A percentile compares a stretch with the other conserved stretches of the same genome.
These are phyloP conservation scores for Epicoccum sorghinum DNA, from an alignment of 2,329 filamentous ascomycete genomes.

Conservation along the genomic window DNA sequence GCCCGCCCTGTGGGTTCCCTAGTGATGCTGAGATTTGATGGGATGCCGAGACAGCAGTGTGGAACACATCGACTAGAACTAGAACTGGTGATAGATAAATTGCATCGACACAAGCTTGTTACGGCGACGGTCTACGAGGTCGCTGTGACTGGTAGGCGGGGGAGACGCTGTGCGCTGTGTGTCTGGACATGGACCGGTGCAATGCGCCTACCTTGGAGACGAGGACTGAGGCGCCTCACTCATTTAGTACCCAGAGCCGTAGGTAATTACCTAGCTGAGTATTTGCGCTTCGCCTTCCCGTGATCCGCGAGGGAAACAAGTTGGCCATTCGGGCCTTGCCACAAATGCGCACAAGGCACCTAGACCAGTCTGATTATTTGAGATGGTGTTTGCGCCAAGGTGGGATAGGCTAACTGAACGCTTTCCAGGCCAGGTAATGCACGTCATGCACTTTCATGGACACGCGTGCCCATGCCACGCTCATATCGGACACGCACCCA, in stretches of 20 bases:
- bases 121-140: slow-evolving; percentile 1
- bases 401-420: slow-evolving; percentile 10
- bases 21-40: slow-evolving; percentile 9
- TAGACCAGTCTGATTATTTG: slow-evolving; percentile 16
- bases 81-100: slow-evolving; percentile 6
- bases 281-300: slow-evolving; percentile 8
- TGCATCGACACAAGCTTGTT: slow-evolving; percentile 12
- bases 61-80: neutral
- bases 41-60: neutral
- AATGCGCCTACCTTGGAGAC: slow-evolving; percentile 10
- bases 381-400: slow-evolving; percentile 12
- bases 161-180: slow-evolving; percentile 7
- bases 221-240: slow-evolving; percentile 12
- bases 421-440: neutral
- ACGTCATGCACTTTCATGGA: slow-evolving; percentile 13
- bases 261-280: neutral
- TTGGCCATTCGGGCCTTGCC: slow-evolving; percentile 16
- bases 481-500: neutral
- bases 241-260: slow-evolving; percentile 8
- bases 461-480: neutral
- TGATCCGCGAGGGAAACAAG: slow-evolving; percentile 4
- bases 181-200: slow-evolving; percentile 1
- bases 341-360: slow-evolving; percentile 14
- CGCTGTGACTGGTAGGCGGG: slow-evolving; percentile 10
- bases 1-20: slow-evolving; percentile 5